A percentile compares a stretch with the other conserved stretches of the same genome.
These are phyloP conservation scores for Drechslerella coelobrocha DNA, from an alignment of 2,329 filamentous ascomycete species.

Conservation along the genomic window DNA sequence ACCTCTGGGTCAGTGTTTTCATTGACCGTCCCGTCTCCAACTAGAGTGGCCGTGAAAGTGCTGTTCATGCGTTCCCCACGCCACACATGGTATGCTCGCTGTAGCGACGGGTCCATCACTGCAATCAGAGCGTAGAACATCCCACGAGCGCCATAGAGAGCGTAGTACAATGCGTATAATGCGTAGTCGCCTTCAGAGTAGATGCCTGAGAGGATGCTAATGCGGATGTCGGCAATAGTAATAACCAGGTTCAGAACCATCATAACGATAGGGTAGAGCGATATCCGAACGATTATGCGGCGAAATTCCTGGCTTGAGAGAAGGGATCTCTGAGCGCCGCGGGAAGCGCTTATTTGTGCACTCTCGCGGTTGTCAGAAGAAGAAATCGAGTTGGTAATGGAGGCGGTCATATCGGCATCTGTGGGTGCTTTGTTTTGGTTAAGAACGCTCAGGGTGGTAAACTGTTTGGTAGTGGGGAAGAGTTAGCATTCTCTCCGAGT, in stretches of 20 bases:
- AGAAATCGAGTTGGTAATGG: constrained; percentile 19
- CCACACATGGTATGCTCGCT: constrained; percentile 51
- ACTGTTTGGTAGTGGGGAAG: constrained; percentile 1
- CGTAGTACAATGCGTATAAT: constrained; percentile 52
- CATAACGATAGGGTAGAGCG: constrained; percentile 53
- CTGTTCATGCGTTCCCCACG: constrained; percentile 35
- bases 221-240: constrained; percentile 51
- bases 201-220: constrained; percentile 50
- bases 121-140: constrained; percentile 52
- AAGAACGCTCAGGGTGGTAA: constrained; percentile 34
- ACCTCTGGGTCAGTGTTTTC: constrained; percentile 38
- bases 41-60: constrained; percentile 7
- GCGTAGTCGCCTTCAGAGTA: constrained; percentile 51
- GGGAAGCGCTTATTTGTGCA: constrained; percentile 36
- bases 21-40: constrained; percentile 32
- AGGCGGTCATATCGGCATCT: constrained; percentile 6
- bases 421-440: constrained; percentile 18
- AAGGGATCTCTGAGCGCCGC: constrained; percentile 46
- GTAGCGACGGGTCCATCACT: constrained; percentile 51
- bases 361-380: constrained; percentile 37
- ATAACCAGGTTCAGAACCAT: constrained; percentile 52
- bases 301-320: constrained; percentile 50
- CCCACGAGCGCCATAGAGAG: constrained; percentile 52
- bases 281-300: constrained; percentile 52
- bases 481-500: background rate